Conservation (phyloP, 805 yeast genomes). For the Suhomyces tanzawaensis region DNA sequence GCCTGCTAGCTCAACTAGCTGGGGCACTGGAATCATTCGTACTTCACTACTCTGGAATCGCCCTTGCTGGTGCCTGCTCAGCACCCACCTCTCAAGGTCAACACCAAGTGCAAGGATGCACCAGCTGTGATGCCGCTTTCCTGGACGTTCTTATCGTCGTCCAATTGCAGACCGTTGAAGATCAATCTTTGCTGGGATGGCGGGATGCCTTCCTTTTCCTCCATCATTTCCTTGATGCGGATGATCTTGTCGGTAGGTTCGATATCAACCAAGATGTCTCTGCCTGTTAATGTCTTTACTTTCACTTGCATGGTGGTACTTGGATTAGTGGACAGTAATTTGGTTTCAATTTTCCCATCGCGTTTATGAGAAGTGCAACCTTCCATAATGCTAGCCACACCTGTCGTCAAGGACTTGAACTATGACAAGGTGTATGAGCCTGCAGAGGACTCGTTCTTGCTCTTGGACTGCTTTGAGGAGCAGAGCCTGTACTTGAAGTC, state of each 20-base stretch:
- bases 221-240: conserved; percentile 84
- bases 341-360: no score
- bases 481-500: conserved; percentile 39
- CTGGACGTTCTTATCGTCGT: conserved; percentile 72
- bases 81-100: conserved; percentile 87
- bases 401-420: conserved; percentile 54
- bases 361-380: no score
- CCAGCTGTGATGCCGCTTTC: conserved; percentile 81
- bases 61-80: conserved; percentile 1
- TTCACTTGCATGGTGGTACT: conserved; percentile 55
- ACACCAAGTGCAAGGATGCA: conserved; percentile 81
- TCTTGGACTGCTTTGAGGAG: conserved; percentile 75
- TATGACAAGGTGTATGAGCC: conserved; percentile 88
- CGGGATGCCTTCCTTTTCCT: conserved; percentile 96
- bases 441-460: conserved; percentile 84
- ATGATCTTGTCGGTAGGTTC: conserved; percentile 66
- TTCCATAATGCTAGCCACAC: conserved; percentile 80
- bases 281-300: conserved; percentile 78
- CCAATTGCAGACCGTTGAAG: conserved; percentile 88
- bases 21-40: no score
- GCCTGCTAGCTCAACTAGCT: no score
- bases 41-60: no score
- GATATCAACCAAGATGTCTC: conserved; percentile 75
- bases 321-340: no score
- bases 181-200: conserved; percentile 93